Base-by-base conservation (phyloP, 2,329 filamentous ascomycete species). In the Trichoderma sp. region DNA sequence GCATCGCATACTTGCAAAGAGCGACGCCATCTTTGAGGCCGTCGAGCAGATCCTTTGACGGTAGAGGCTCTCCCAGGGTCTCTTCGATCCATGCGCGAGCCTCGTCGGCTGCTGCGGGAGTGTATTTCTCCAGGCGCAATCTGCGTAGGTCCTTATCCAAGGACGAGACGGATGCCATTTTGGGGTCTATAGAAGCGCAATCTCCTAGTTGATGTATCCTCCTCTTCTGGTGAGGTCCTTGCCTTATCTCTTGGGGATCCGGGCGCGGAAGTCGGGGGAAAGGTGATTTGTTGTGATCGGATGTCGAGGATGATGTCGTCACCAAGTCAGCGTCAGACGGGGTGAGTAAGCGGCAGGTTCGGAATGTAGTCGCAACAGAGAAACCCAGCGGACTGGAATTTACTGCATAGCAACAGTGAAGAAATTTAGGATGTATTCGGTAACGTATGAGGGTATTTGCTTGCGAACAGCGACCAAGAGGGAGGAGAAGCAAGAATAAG, bases 91-190 rank as follows among this genome's bases (percentile, higher is more conserved):
- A 99, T 78, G 87, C 84, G 64, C 92, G 92, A 24, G 91, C 93
- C 86, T 98, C 95, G 80, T 94, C 94, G 69, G 95, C 95, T 56
- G 95, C 95, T 80, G 93, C 91, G 27, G 95, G 95, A 1, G 96
- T 98, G 86, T 98, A 98, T 86, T 96, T 94, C 77, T 95, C 94
- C 81, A 98, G 89, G 85, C 97, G 95, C 89, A 98, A 85, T 84
- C 92, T 95, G 89, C 94, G 94, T 91, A 99, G 89, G 87, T 99
- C 97, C 85, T 96, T 96, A 86, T 98, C 97, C 77, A 99, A 88
- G 78, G 95, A 98, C 78, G 94, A 91, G 38, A 98, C 96, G 53
- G 96, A 98, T 80, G 96, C 95, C 96, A 98, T 98, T 77, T 82
- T 64, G 16, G 21, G 4, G 9, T 38, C n/a, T 38, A 3, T 45